A percentile compares a stretch with the other conserved stretches of the same genome.
phyloP scores from a whole-genome alignment of 495 filamentous ascomycete species.

The Halenospora varia region DNA sequence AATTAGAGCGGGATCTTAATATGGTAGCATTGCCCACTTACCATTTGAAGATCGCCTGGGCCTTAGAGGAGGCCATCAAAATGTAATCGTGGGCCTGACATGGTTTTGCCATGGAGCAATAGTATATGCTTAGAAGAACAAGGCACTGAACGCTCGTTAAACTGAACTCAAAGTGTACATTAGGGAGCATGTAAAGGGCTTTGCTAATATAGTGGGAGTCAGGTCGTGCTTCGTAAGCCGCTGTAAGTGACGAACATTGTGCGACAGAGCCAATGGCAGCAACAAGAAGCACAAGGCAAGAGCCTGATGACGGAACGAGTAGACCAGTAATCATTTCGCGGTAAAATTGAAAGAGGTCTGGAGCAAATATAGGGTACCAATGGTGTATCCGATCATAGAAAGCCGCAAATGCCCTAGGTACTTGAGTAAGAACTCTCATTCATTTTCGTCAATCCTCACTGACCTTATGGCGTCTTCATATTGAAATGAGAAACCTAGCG shows the following conservation, averaged over 20 bases:
- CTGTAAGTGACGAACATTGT: slow-evolving; percentile 2
- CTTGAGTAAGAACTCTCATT: neutral
- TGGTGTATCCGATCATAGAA: slow-evolving; percentile 10
- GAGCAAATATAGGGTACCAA: slow-evolving; percentile 8
- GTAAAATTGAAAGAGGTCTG: slow-evolving; percentile 4
- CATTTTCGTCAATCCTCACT: neutral
- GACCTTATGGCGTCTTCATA: slow-evolving; percentile 10
- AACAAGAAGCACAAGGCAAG: slow-evolving; percentile 9
- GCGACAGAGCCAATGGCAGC: slow-evolving; percentile 14
- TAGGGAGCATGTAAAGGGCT: slow-evolving; percentile 9
- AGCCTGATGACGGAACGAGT: neutral
- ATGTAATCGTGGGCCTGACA: slow-evolving; percentile 16
- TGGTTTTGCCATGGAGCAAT: slow-evolving; percentile 10
- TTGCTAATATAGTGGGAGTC: slow-evolving; percentile 1
- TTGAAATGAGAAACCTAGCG: neutral
- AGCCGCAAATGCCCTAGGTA: slow-evolving; percentile 4
- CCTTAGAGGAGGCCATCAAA: slow-evolving; percentile 13
- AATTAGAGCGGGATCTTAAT: neutral
- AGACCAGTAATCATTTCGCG: neutral
- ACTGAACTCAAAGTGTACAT: slow-evolving; percentile 9
- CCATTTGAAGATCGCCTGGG: slow-evolving; percentile 16
- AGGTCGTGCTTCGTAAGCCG: slow-evolving; percentile 6
- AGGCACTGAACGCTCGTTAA: slow-evolving; percentile 15
- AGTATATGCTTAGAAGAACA: slow-evolving; percentile 16
- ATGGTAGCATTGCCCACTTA: neutral